Base-by-base conservation (phyloP, 495 filamentous ascomycete species). In the Penicillium taxi region DNA sequence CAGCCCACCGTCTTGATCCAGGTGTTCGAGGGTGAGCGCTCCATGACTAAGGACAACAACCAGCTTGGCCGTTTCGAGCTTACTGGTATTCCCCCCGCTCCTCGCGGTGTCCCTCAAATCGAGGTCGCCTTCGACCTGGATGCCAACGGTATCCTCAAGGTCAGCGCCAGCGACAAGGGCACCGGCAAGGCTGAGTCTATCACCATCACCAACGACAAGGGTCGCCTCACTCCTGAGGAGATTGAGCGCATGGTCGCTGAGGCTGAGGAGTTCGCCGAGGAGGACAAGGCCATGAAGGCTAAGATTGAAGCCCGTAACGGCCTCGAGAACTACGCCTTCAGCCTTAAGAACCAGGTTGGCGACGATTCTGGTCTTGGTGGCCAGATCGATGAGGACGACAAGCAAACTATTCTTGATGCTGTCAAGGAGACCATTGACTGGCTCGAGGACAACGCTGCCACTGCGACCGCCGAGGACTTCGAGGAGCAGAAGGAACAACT, bases 401-500 rank as follows among this genome's bases (percentile, higher is more conserved):
- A 96, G 82, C 88, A 99, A 68, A 79, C 86, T 50, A 83, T 96
- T 51, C 69, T 96, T 47, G 86, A 94, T 39, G 91, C 91, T 45
- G 83, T 99, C 68, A 96, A 96, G 83, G 91, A 96, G 70, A 73
- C 89, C 38, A 81, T 80, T 44, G 93, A 96, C 56, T 99, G 91
- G 91, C 81, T 52, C 32, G 90, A 96, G 50, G 88, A 96, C 78
- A 91, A 96, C 69, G 88, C 78, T 44, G 76, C 77, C 41, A 83
- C 83, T 33, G 91, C 91, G 40, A 77, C 73, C 42, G 72, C 80
- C 35, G 93, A 96, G 73, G 91, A 96, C 70, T 96, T 96, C 52
- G 86, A 94, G 62, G 91, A 99, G 78, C 89, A 96, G 72, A 94
- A 90, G 76, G 90, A 99, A 82, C 94, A 95, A 74, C 79, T 99